Evolutionary conservation across 192 early-diverging fungal genomes (phyloP).

Genomic region (Backusella tarrabulga): DNA sequence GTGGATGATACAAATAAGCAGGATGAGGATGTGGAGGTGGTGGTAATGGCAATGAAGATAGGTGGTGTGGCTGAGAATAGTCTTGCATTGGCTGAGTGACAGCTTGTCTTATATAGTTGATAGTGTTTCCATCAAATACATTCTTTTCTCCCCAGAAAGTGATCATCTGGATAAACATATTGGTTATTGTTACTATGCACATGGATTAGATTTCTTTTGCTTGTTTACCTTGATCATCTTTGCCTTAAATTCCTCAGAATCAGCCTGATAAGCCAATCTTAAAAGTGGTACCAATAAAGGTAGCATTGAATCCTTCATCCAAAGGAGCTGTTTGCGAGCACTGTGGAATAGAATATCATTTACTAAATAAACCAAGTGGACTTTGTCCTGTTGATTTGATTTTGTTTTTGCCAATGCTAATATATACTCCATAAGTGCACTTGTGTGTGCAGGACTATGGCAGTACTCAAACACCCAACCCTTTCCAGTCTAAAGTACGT

Average conservation of each 20-base stretch:
- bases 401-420: conserved; percentile 41
- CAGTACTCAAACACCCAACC: conserved; percentile 51
- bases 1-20: background rate
- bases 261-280: conserved; percentile 45
- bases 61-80: background rate
- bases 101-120: conserved; percentile 33
- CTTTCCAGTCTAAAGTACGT: conserved; percentile 43
- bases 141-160: conserved; percentile 39
- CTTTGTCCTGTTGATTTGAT: conserved; percentile 40
- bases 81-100: conserved; percentile 13
- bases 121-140: conserved; percentile 27
- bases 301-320: conserved; percentile 47
- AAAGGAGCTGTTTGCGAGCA: conserved; percentile 39
- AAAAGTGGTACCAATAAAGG: conserved; percentile 44
- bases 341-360: conserved; percentile 55
- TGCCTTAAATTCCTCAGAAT: conserved; percentile 36
- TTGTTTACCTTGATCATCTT: conserved; percentile 49
- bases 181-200: background rate
- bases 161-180: conserved; percentile 29
- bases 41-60: background rate
- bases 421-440: conserved; percentile 35
- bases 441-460: conserved; percentile 37
- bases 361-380: conserved; percentile 51
- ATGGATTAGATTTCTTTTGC: background rate
- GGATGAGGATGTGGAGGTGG: background rate